Base-by-base conservation (phyloP, 2,329 filamentous ascomycete species). In the Neurospora sp. region DNA sequence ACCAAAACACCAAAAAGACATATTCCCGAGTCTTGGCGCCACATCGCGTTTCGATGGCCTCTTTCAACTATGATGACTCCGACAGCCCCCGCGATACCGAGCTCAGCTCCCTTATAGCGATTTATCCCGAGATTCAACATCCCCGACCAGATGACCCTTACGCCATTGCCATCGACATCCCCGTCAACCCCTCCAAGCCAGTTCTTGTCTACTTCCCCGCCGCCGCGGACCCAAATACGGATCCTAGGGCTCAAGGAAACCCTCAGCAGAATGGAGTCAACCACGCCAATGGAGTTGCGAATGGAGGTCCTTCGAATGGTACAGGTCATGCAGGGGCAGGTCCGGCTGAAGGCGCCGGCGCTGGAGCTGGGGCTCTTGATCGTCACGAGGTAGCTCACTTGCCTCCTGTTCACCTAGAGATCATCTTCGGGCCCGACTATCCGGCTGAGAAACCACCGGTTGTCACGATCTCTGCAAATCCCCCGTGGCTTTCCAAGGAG, bases 51-150 rank as follows among this genome's bases (percentile, higher is more conserved):
- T 62, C 52, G 52, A 62, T 62, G 52, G 52, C 52, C 52, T 62
- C 23, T 17, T 62, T 62, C 52, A 62, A 33, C 28, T 71, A 68
- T 66, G 77, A 80, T 69, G 80, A 80, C 70, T 79, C 78, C 72
- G 83, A 86, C 74, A 85, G 88, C 75, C 81, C 83, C 72, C 87
- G 89, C 67, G 78, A 82, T 69, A 81, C 84, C 66, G 89, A 91
- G 81, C 82, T 91, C 69, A 84, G 83, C 74, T 85, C 87, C 15
- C 83, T 91, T 69, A 80, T 83, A 69, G 87, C 88, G 72, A 91
- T 91, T 75, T 91, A 86, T 73, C 89, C 89, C n/a, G 89, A 91
- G 78, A 85, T 91, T 15, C 81, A 81, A 38, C 78, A 80, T 8
- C 77, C 82, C 23, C 77, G 82, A 66, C 76, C 81, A 6, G 74